phyloP scores from a whole-genome alignment of 2,329 filamentous ascomycete genomes.

The Ambrosiella xylebori region DNA sequence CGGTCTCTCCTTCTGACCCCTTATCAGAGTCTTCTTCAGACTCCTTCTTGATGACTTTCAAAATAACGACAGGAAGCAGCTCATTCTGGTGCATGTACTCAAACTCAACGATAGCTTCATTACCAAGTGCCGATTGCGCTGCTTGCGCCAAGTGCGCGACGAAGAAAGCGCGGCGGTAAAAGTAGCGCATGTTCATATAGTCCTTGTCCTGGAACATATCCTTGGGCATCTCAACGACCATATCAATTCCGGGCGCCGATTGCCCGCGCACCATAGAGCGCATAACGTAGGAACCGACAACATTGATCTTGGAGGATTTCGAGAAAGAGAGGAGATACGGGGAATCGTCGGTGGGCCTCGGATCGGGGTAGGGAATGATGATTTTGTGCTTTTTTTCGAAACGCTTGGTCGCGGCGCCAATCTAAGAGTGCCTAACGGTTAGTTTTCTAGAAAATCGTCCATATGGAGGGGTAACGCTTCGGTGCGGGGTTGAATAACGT shows the following conservation, averaged over 20 bases:
- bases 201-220: constrained; percentile 83
- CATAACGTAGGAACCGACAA: constrained; percentile 72
- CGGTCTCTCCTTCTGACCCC: constrained; percentile 11
- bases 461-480: neutral
- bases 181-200: constrained; percentile 81
- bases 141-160: constrained; percentile 62
- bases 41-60: constrained; percentile 19
- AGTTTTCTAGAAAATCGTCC: neutral
- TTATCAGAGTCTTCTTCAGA: constrained; percentile 14
- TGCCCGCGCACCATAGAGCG: constrained; percentile 55
- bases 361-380: constrained; percentile 69
- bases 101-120: constrained; percentile 36
- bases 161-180: constrained; percentile 87
- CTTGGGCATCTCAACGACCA: constrained; percentile 72
- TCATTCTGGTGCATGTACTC: constrained; percentile 54
- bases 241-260: constrained; percentile 47
- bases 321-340: constrained; percentile 69
- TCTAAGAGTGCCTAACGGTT: constrained; percentile 26
- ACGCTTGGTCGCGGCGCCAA: constrained; percentile 48
- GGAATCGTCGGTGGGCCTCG: constrained; percentile 54
- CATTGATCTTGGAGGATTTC: constrained; percentile 62
- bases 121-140: constrained; percentile 39
- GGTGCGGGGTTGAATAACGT: constrained; percentile 17
- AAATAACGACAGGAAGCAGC: constrained; percentile 50
- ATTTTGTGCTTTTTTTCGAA: constrained; percentile 52